Percentiles rank a stretch among this genome's conserved stretches.
Evolutionary conservation across 2,329 filamentous ascomycete genomes (phyloP).

Genomic region (Hypomyces rosellus): DNA sequence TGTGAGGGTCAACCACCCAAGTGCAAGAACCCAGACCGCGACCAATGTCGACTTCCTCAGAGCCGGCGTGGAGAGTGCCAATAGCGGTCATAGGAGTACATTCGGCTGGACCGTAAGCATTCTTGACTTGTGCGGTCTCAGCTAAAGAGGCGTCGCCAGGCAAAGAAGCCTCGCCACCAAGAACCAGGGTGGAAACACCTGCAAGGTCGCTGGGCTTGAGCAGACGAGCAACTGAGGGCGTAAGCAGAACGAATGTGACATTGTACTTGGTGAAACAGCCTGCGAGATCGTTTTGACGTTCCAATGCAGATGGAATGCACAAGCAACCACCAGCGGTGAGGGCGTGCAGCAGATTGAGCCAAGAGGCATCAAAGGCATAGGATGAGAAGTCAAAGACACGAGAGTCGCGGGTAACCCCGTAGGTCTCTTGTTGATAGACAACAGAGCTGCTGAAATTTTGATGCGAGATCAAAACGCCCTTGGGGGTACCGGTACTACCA

Average conservation of each 20-base stretch:
- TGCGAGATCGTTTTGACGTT: neutral
- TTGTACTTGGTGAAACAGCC: neutral
- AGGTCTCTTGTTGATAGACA: constrained; percentile 9
- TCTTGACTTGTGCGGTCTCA: constrained; percentile 23
- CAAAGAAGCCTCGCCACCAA: constrained; percentile 3
- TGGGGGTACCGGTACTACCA: neutral
- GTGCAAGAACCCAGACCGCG: no score
- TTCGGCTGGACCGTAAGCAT: constrained; percentile 34
- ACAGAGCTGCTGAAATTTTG: constrained; percentile 14
- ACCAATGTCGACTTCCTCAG: constrained; percentile 14
- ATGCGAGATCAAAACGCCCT: constrained; percentile 2
- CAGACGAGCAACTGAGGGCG: constrained; percentile 6
- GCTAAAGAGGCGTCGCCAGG: neutral
- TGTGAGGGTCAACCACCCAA: constrained; percentile 19
- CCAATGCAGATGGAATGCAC: constrained; percentile 15
- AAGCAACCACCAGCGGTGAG: constrained; percentile 11
- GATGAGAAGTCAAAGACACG: constrained; percentile 3
- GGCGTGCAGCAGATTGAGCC: constrained; percentile 13
- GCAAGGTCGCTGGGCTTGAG: neutral
- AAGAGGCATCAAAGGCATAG: constrained; percentile 15
- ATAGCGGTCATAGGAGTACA: constrained; percentile 14
- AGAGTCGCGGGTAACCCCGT: neutral
- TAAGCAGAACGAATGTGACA: constrained; percentile 1
- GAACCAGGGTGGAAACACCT: neutral
- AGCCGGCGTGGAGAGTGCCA: constrained; percentile 6